Base-by-base conservation (phyloP, 352 stramenopile genomes). In the Globisporangium abappressorium region DNA sequence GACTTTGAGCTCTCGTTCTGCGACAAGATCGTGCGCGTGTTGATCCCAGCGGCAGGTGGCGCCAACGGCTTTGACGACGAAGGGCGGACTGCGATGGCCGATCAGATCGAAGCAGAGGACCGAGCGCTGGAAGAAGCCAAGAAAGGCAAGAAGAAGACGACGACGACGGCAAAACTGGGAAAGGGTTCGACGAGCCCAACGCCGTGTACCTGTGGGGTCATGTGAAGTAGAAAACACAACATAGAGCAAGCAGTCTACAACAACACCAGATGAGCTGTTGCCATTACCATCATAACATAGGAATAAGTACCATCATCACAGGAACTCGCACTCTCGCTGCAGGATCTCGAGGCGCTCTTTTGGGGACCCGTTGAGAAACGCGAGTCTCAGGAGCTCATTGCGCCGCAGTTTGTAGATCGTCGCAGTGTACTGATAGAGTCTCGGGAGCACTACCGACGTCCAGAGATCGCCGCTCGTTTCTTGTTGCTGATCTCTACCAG, bases 1-100 rank as follows among this genome's bases (percentile, higher is more conserved):
- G 84, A 91, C 33, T 90, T 87, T 65, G 90, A 95, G 63, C 78
- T 97, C 54, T 87, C 84, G 15, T 92, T 93, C 63, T 90, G 76
- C 41, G 85, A 94, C 71, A 85, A 83, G 59, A 77, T 92, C 20
- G 77, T 94, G 30, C 77, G 76, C 2, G 86, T 73, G 43, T 81
- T 79, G 2, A 82, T 91, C 46, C 72, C 80, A 0, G 72, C 72
- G 4, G 58, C 59, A 1, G 49, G 51, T 3, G 15, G 41, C 18
- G 41, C 41, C 20, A 70, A 47, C 15, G 33, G 51, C 5, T 66
- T 56, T 20, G 70, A 80, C 5, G 69, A 82, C 26, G 84, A 93
- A 38, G 74, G 76, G 3, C 78, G 85, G 1, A 93, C 84, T 20
- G 76, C 79, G 8, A 85, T 92, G 70, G 85, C 84, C 3, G 85